phyloP scores from a whole-genome alignment of 2,329 filamentous ascomycete genomes.

The Arthrobotrys sinensis region DNA sequence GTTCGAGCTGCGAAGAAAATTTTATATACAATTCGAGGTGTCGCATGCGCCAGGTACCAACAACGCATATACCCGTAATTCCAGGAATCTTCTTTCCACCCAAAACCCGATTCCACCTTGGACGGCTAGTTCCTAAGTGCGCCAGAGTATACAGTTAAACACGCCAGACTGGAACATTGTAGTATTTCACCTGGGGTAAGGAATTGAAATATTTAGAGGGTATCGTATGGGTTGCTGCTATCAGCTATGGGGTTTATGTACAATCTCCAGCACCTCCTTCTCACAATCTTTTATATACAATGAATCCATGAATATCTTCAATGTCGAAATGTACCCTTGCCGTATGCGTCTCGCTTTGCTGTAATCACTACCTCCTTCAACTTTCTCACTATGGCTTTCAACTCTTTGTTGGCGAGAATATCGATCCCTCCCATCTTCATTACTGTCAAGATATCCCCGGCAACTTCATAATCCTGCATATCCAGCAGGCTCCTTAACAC shows the following conservation, averaged over 20 bases:
- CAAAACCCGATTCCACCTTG: background rate
- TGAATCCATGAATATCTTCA: background rate
- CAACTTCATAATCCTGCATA: conserved; percentile 25
- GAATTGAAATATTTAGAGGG: background rate
- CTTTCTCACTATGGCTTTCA: conserved; percentile 4
- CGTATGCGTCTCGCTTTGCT: conserved; percentile 7
- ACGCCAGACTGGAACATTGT: background rate
- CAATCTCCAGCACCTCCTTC: background rate
- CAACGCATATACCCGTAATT: conserved; percentile 1
- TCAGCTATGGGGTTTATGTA: background rate
- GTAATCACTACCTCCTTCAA: conserved; percentile 22
- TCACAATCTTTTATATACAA: background rate
- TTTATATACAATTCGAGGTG: conserved; percentile 20
- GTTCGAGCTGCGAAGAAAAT: conserved; percentile 11
- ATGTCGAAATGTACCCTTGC: conserved; percentile 10
- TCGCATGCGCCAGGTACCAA: background rate
- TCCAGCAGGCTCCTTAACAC: conserved; percentile 31
- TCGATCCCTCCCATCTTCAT: conserved; percentile 27
- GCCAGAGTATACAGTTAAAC: no score
- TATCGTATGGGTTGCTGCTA: background rate
- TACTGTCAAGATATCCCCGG: conserved; percentile 14
- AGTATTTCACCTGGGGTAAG: background rate
- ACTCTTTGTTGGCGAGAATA: conserved; percentile 26
- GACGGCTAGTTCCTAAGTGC: no score
- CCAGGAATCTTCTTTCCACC: background rate